Conservation (phyloP, 2,329 filamentous ascomycete genomes). For the Aplosporella prunicola region DNA sequence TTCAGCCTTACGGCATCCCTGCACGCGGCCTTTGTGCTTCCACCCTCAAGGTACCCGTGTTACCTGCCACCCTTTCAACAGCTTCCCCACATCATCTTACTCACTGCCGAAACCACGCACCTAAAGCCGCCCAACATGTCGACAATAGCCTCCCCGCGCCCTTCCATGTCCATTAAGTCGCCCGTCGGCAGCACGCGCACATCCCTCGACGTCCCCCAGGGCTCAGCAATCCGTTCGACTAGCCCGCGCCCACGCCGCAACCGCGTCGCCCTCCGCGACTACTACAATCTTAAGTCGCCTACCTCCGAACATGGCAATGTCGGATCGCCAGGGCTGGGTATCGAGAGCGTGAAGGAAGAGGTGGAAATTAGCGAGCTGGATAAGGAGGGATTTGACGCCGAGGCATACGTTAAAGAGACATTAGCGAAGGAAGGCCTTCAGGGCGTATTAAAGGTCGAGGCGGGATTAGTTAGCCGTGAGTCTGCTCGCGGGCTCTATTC, state of each 20-base stretch:
- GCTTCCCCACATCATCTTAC: not conserved
- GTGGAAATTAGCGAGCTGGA: constrained; percentile 62
- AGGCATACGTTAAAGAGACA: constrained; percentile 55
- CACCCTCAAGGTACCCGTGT: not conserved
- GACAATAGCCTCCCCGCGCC: constrained; percentile 50
- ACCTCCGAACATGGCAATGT: constrained; percentile 27
- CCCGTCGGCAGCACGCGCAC: constrained; percentile 69
- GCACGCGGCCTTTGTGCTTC: not conserved
- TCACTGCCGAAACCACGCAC: not conserved
- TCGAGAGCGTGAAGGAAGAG: constrained; percentile 40
- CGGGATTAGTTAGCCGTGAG: constrained; percentile 50
- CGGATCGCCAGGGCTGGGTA: constrained; percentile 21
- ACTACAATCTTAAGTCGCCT: constrained; percentile 69
- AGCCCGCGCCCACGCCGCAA: constrained; percentile 49
- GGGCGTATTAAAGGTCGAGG: constrained; percentile 61
- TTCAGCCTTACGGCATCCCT: constrained; percentile 11
- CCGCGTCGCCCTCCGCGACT: constrained; percentile 80
- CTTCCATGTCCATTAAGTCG: constrained; percentile 50
- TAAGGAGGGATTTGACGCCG: constrained; percentile 58
- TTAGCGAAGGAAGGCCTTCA: constrained; percentile 55
- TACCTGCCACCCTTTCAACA: not conserved
- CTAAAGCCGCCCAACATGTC: constrained; percentile 36
- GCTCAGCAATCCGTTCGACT: constrained; percentile 15
- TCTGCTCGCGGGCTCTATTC: no score
- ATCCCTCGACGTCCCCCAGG: constrained; percentile 50